Evolutionary conservation across 2,329 filamentous ascomycete genomes (phyloP), one percentile per base, ranked within the genome.

Genomic region (Alternaria metachromatica): DNA sequence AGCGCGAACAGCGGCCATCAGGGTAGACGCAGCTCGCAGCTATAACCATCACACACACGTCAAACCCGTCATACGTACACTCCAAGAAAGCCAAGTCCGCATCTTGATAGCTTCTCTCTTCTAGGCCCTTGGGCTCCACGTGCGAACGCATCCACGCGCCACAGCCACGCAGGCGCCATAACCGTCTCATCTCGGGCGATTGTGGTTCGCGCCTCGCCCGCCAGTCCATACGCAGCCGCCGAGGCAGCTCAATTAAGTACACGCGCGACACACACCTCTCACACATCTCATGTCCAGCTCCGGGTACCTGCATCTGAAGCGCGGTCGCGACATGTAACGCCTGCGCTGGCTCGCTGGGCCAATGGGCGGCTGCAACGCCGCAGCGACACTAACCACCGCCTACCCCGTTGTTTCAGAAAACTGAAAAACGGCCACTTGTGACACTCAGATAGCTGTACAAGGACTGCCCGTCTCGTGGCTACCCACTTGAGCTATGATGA

Each of bases 321-420:
- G 70, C 64, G 63, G 67, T 60, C 66, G 66, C 59, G 61, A 69
- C 66, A 58, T 65, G 65, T 66, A 64, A 64, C 65, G 60, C 60
- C 21, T 55, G 44, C 49, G 53, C 44, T 26, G 33, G 12, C 21
- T 20, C 9, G 11, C 15, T 9, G 55, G 48, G 48, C 71, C 68
- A 72, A 72, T 72, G 50, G 21, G 51, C 21, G 30, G 60, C 63
- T 53, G 54, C 44, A 58, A 55, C n/a, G 46, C 46, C 37, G 58
- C 48, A 45, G 45, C 49, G 13, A 37, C 62, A 51, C 63, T 60
- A 61, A 62, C 63, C 55, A 23, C 55, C 30, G 33, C 37, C 45
- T 37, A 23, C 64, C 58, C 69, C 62, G 65, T 66, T 64, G 70
- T 73, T 72, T 73, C 71, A 72, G 50, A 57, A 55, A n/a, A 50